A percentile compares a stretch with the other conserved stretches of the same genome.
Evolutionary conservation across 805 yeast species (phyloP).

Genomic region (Metschnikowia koreensis): DNA sequence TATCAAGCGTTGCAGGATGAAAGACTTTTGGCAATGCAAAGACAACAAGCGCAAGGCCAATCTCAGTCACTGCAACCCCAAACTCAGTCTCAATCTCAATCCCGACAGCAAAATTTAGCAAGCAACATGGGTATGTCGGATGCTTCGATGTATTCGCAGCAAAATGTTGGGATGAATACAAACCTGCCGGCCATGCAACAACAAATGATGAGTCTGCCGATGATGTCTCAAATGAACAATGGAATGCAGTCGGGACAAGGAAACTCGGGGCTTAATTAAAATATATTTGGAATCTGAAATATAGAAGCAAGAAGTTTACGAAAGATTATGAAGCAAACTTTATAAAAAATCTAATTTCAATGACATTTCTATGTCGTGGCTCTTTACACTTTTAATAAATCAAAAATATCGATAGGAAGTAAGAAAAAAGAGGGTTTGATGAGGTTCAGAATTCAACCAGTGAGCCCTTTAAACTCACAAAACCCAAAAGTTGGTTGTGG

Average conservation of each 20-base stretch:
- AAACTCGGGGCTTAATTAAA: slow-evolving; percentile 2
- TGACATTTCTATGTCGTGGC: too few relatives aligned
- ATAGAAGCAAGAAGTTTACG: too few relatives aligned
- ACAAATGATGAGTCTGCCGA: slow-evolving; percentile 22
- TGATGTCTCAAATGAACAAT: slow-evolving; percentile 19
- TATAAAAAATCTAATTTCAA: too few relatives aligned
- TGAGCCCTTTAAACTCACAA: not conserved
- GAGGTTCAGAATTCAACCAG: not conserved
- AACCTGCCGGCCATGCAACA: slow-evolving; percentile 20
- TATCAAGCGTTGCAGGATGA: slow-evolving; percentile 34
- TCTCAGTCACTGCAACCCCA: slow-evolving; percentile 13
- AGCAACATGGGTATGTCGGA: slow-evolving; percentile 8
- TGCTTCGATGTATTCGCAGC: slow-evolving; percentile 11
- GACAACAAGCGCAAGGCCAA: slow-evolving; percentile 19
- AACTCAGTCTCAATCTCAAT: slow-evolving; percentile 11
- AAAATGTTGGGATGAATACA: slow-evolving; percentile 13
- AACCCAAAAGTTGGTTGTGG: not conserved
- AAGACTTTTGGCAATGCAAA: slow-evolving; percentile 18
- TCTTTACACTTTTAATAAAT: too few relatives aligned
- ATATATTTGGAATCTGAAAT: too few relatives aligned
- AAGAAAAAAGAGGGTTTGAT: too few relatives aligned
- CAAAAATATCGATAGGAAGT: too few relatives aligned
- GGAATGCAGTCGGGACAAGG: slow-evolving; percentile 16
- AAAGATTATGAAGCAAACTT: too few relatives aligned
- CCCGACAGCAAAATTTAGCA: slow-evolving; percentile 9